Percentiles rank a stretch among this genome's conserved stretches.
Conservation (phyloP, 2,329 filamentous ascomycete genomes). For the Chaetothyriales sp. region DNA sequence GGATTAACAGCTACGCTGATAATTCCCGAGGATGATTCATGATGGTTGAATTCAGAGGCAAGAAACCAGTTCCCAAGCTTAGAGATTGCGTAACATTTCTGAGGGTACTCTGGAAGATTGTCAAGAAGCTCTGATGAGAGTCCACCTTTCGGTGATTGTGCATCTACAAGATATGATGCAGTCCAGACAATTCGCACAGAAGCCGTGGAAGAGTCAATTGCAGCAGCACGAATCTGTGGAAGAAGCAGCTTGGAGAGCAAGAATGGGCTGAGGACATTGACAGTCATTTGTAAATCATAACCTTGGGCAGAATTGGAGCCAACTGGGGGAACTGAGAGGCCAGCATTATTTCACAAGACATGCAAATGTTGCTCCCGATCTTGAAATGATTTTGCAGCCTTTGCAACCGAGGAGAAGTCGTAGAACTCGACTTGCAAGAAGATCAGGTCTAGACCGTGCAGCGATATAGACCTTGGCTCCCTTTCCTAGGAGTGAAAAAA, state of each 20-base stretch:
- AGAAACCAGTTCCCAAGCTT: constrained; percentile 8
- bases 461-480: constrained; percentile 26
- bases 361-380: constrained; percentile 21
- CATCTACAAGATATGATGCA: not conserved
- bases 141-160: too few species aligned
- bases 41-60: constrained; percentile 16
- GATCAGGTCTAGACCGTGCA: constrained; percentile 20
- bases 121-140: too few species aligned
- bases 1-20: constrained; percentile 28
- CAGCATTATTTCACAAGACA: constrained; percentile 26
- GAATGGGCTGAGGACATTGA: constrained; percentile 27
- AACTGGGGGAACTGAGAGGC: constrained; percentile 24
- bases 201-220: constrained; percentile 9
- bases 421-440: constrained; percentile 22
- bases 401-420: constrained; percentile 30
- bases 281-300: constrained; percentile 27
- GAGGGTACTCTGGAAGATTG: constrained; percentile 1
- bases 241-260: constrained; percentile 28
- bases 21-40: constrained; percentile 19
- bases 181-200: constrained; percentile 24
- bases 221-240: constrained; percentile 23
- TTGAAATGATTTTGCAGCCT: constrained; percentile 26
- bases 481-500: too few species aligned
- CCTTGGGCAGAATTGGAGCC: constrained; percentile 24
- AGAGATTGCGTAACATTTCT: constrained; percentile 4